phyloP scores from a whole-genome alignment of 257 asterid genomes.

The Asclepias syriaca region DNA sequence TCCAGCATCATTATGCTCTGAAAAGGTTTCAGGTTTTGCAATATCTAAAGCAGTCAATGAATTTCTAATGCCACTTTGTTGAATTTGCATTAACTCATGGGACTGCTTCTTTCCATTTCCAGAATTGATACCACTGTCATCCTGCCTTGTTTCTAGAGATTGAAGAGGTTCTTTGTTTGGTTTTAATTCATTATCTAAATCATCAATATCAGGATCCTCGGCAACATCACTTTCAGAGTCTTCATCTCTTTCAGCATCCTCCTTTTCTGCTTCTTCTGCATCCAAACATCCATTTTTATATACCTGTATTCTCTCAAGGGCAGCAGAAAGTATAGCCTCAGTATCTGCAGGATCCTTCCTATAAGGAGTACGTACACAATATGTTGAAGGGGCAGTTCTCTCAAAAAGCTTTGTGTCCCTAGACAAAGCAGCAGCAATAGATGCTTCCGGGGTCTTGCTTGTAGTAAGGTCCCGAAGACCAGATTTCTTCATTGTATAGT shows the following conservation, averaged over 20 bases:
- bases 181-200: conserved; percentile 35
- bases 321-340: conserved; percentile 54
- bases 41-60: conserved; percentile 17
- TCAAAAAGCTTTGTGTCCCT: conserved; percentile 88
- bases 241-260: conserved; percentile 61
- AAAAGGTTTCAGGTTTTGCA: conserved; percentile 24
- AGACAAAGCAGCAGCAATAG: conserved; percentile 91
- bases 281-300: conserved; percentile 52
- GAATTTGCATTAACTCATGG: conserved; percentile 27
- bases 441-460: conserved; percentile 96
- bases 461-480: conserved; percentile 95
- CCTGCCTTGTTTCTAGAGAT: conserved; percentile 23
- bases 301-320: conserved; percentile 59
- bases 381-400: conserved; percentile 95
- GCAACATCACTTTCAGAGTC: conserved; percentile 73
- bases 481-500: conserved; percentile 48
- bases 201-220: conserved; percentile 67
- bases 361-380: conserved; percentile 73
- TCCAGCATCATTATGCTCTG: conserved; percentile 30
- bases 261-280: conserved; percentile 64
- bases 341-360: conserved; percentile 76
- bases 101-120: conserved; percentile 21
- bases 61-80: conserved; percentile 19
- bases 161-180: conserved; percentile 28
- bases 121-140: conserved; percentile 18